phyloP scores from a whole-genome alignment of 306 rosid species.

The Vigna nakashimae region DNA sequence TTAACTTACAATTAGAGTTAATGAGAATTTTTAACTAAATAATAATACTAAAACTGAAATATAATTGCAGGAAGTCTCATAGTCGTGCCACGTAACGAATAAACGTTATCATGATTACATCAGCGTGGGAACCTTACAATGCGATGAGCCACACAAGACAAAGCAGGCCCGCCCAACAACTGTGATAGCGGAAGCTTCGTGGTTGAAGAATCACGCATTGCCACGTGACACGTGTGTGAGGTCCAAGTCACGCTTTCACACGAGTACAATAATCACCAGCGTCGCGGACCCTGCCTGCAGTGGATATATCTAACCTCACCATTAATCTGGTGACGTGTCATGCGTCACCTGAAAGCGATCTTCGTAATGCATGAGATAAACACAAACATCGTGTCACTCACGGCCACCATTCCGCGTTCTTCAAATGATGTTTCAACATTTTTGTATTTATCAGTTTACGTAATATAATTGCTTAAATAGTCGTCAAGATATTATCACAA shows the following conservation, averaged over 20 bases:
- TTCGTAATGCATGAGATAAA: not conserved
- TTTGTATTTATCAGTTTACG: not conserved
- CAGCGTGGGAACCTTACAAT: not conserved
- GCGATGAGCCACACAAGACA: not conserved
- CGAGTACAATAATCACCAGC: not conserved
- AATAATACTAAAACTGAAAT: too few species aligned
- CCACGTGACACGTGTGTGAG: slow-evolving; percentile 1
- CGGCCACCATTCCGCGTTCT: not conserved
- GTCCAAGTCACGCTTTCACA: not conserved
- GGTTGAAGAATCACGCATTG: not conserved
- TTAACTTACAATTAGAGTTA: too few species aligned
- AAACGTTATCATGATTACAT: slow-evolving; percentile 16
- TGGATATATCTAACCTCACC: not conserved
- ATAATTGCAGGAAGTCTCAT: not conserved
- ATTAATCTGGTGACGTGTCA: not conserved
- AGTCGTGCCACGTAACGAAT: slow-evolving; percentile 29
- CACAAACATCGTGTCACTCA: not conserved
- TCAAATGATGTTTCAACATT: not conserved
- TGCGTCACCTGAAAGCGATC: not conserved
- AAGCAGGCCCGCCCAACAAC: slow-evolving; percentile 16
- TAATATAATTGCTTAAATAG: not conserved
- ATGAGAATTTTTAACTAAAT: too few species aligned
- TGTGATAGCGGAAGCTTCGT: slow-evolving; percentile 27
- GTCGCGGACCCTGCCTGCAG: not conserved
- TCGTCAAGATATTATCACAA: too few species aligned